Evolutionary conservation across 257 asterid genomes (phyloP), one percentile per base, ranked within the genome.

Genomic region (Solanum appendiculatum): DNA sequence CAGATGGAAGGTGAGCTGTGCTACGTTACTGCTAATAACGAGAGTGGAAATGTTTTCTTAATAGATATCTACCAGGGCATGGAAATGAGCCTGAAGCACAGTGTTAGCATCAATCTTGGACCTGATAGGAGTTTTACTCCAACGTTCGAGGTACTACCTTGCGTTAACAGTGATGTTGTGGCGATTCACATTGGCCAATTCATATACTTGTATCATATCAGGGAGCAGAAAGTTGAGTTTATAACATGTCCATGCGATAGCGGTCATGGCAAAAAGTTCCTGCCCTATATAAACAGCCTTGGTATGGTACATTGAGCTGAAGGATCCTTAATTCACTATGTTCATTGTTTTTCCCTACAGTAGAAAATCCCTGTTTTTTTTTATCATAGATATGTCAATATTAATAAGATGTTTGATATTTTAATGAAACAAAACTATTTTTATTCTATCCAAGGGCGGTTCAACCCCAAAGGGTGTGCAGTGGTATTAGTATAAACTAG

Each of bases 271-370:
- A 29, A 1, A 40, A 89, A 58, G 69, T 84, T 27, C 83, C 78
- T 91, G 88, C 90, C 93, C 63, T 93, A 90, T 86, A 91, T 93
- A 23, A 93, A 90, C 86, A 93, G 92, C 78, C 86, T 93, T 73
- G 95, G 87, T 33, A 48, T 69, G 88, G 86, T 80, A 70, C 86
- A 31, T 74, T 74, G 81, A 84, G 81, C 48, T 77, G 60, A 77
- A 40, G 83, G 60, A 42, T 37, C 1, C 83, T 36, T 73, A 21
- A 36, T 36, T 36, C 82, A 36, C 48, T 39, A 75, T 39, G 29
- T 33, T 72, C 16, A 34, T 9, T 39, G 29, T 36, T 36, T 40
- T 42, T 40, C 12, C 11, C 2, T 75, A 42, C 58, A 75, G 83
- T 39, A 75, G 83, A 40, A 40, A 40, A 12, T 13, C 21, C n/a